These are phyloP conservation scores for Populus hybrid DNA, from an alignment of 441 rosid genomes.

Conservation along the genomic window DNA sequence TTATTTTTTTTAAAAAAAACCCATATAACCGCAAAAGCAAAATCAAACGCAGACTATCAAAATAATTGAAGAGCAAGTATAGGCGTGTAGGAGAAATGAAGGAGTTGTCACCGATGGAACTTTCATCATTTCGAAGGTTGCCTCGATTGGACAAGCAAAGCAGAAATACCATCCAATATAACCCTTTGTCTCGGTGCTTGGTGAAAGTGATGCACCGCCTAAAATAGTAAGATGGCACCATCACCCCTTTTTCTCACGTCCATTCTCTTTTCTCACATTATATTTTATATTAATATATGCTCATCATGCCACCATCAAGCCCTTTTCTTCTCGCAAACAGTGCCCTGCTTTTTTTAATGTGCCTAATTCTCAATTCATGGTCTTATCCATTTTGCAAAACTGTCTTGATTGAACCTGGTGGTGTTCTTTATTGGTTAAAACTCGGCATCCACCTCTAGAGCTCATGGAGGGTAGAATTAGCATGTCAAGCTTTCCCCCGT, in stretches of 20 bases:
- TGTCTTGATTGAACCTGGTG: background rate
- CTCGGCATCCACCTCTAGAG: background rate
- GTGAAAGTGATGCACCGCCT: constrained; percentile 39
- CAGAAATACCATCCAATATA: constrained; percentile 15
- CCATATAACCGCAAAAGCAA: too few relatives aligned
- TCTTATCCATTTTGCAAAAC: background rate
- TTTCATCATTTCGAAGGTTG: constrained; percentile 4
- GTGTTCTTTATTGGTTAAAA: background rate
- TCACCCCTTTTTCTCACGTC: constrained; percentile 12
- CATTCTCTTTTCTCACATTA: constrained; percentile 7
- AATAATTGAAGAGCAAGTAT: too few relatives aligned
- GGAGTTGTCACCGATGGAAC: background rate
- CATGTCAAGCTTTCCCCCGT: background rate
- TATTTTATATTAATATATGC: constrained; percentile 1
- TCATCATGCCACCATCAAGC: constrained; percentile 30
- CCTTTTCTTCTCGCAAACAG: constrained; percentile 20
- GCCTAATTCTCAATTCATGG: background rate
- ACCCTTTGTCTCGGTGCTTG: background rate
- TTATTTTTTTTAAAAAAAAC: too few relatives aligned
- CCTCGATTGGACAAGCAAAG: constrained; percentile 24
- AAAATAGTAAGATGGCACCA: constrained; percentile 32
- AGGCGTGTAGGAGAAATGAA: background rate
- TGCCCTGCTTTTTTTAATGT: background rate
- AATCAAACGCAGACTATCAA: too few relatives aligned
- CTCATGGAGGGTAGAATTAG: background rate